Base-by-base conservation (phyloP, 139 green algal genomes). In the Monoraphidium neglectum region DNA sequence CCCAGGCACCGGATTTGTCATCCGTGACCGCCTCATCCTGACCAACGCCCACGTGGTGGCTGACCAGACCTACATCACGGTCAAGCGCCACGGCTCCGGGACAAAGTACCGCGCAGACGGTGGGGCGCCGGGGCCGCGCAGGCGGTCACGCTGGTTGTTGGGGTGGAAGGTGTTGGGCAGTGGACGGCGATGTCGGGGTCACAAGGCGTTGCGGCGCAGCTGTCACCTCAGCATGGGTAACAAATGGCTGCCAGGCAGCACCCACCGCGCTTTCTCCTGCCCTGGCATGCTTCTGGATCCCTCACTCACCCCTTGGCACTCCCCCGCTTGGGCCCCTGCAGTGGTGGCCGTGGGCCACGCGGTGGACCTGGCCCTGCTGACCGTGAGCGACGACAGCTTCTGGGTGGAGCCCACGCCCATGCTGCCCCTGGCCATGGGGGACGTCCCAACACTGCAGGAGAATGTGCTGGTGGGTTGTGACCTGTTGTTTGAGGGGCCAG, bases 31-130 rank as follows among this genome's bases (percentile, higher is more conserved):
- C 13, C 78, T 92, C 4, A 92, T 95, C 61, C 80, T 95, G 2
- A 95, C 91, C 36, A 95, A 94, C 65, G 91, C 91, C 18, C 91
- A 95, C 77, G 86, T 92, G 51, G 86, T 95, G 21, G 87, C 87
- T 23, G 86, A 94, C 77, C 72, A 86, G 23, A 87, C 87, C 30
- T 92, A 92, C 67, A 90, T 95, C 43, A 79, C 87, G 0, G 90
- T 95, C 56, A 88, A 90, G 60, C 76, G 86, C 3, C 91, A 93
- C 74, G 91, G 91, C 70, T 80, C 65, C 35, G 80, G 82, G 18
- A 88, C 82, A 33, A 87, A 86, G 73, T 90, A 80, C 65, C 74
- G 70, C 1, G 79, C 83, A 77, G 75, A 74, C 81, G 43, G 10
- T 65, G 28, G n/a, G 28, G 57, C 10, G 28, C 16, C 10, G 57